Percentiles rank a stretch among this genome's conserved stretches.
Evolutionary conservation across 345 rosid genomes (phyloP).

Genomic region (Geranium brycei): DNA sequence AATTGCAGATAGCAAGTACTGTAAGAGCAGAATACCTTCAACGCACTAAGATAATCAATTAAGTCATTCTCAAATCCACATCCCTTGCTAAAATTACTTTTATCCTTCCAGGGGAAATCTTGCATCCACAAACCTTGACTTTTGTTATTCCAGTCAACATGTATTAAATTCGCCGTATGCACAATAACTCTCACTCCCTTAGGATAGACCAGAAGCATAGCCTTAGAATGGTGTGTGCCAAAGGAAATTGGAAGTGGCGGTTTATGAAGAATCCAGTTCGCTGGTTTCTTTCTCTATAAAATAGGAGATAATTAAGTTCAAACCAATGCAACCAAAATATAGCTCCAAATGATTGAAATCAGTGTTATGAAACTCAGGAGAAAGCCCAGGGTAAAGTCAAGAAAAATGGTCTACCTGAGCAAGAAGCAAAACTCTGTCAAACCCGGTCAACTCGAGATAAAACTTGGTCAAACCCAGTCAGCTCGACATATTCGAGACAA

Average conservation of each 20-base stretch:
- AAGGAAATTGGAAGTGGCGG: constrained; percentile 79
- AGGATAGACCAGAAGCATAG: constrained; percentile 76
- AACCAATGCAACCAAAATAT: background rate
- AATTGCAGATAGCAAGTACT: background rate
- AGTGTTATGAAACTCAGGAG: background rate
- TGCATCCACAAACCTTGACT: constrained; percentile 98
- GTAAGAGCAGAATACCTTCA: constrained; percentile 39
- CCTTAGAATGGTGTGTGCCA: constrained; percentile 94
- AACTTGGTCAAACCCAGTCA: no score
- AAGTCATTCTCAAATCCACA: constrained; percentile 78
- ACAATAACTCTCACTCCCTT: constrained; percentile 70
- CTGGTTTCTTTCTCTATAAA: constrained; percentile 62
- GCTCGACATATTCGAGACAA: no score
- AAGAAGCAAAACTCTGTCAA: no score
- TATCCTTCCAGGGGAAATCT: constrained; percentile 96
- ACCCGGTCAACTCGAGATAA: no score
- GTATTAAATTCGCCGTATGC: constrained; percentile 83
- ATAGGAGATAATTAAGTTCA: constrained; percentile 10
- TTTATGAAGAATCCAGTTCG: constrained; percentile 79
- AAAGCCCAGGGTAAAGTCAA: no score
- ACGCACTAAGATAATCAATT: constrained; percentile 60
- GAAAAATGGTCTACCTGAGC: no score
- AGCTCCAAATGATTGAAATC: background rate
- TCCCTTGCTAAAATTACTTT: constrained; percentile 25
- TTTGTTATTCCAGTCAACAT: constrained; percentile 94